A percentile compares a stretch with the other conserved stretches of the same genome.
Conservation (phyloP, 371 early-diverging fungal species). For the Fennellomyces sp. region DNA sequence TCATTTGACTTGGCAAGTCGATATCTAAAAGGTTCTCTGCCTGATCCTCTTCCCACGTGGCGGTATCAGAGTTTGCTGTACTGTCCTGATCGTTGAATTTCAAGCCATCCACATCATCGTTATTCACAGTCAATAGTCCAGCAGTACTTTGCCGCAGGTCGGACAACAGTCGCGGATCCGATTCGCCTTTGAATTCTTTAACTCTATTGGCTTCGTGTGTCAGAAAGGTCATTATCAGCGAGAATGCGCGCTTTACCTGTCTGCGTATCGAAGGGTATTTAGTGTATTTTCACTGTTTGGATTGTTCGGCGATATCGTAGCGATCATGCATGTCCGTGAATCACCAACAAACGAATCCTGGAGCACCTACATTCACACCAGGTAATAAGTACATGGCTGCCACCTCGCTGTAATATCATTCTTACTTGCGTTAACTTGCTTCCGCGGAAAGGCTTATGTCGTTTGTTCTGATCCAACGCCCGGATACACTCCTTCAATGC, state of each 20-base stretch:
- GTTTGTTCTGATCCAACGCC: conserved; percentile 92
- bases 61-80: conserved; percentile 16
- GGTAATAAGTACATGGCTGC: not conserved
- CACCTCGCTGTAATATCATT: too few species aligned
- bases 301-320: conserved; percentile 93
- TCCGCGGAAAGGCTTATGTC: conserved; percentile 97
- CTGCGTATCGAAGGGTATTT: conserved; percentile 98
- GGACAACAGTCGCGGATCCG: conserved; percentile 30
- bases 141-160: conserved; percentile 1
- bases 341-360: conserved; percentile 98
- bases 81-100: conserved; percentile 9
- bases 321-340: conserved; percentile 97
- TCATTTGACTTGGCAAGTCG: conserved; percentile 35
- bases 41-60: conserved; percentile 31
- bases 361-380: conserved; percentile 61
- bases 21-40: conserved; percentile 46
- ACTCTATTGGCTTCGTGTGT: conserved; percentile 21
- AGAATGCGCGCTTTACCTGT: too few species aligned
- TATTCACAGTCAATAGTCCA: not conserved
- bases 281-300: conserved; percentile 96
- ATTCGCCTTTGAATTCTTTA: conserved; percentile 48
- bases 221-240: too few species aligned
- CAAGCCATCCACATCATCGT: not conserved
- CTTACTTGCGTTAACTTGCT: conserved; percentile 96
- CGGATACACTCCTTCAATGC: conserved; percentile 98